Evolutionary conservation across 2,329 filamentous ascomycete genomes (phyloP).

Genomic region (Diaporthe vaccinii): DNA sequence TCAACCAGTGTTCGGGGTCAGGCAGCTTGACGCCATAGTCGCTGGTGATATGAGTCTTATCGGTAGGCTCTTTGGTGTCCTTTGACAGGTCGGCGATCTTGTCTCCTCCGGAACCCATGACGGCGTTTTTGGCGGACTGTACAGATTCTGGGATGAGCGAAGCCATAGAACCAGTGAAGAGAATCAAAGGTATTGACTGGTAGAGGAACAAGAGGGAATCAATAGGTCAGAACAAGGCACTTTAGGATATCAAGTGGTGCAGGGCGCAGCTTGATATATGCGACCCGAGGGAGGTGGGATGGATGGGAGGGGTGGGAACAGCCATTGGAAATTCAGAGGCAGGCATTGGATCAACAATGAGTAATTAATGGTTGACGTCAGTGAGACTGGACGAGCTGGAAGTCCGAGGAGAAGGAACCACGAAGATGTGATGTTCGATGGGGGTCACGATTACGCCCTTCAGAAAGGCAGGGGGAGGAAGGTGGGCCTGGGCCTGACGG

Average conservation of each 20-base stretch:
- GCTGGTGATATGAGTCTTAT: conserved; percentile 75
- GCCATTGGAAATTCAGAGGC: conserved; percentile 32
- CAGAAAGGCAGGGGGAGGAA: not conserved
- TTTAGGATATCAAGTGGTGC: not conserved
- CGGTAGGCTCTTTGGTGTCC: conserved; percentile 70
- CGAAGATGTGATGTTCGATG: conserved; percentile 19
- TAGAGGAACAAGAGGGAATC: not conserved
- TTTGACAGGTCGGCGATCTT: conserved; percentile 74
- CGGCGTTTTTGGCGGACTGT: conserved; percentile 54
- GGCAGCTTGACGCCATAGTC: conserved; percentile 82
- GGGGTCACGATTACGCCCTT: conserved; percentile 34
- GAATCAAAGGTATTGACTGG: not conserved
- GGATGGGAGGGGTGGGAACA: not conserved
- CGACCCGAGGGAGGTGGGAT: not conserved
- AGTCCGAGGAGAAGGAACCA: not conserved
- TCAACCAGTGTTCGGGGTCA: conserved; percentile 84
- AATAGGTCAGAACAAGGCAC: not conserved
- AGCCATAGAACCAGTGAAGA: conserved; percentile 26
- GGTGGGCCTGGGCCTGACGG: not conserved
- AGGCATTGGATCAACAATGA: conserved; percentile 29
- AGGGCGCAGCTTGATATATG: conserved; percentile 15
- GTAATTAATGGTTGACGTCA: conserved; percentile 33
- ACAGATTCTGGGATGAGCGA: conserved; percentile 50
- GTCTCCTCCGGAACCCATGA: conserved; percentile 57
- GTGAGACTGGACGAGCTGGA: not conserved